phyloP scores from a whole-genome alignment of 352 stramenopile species.

The Phytophthora pluvialis region DNA sequence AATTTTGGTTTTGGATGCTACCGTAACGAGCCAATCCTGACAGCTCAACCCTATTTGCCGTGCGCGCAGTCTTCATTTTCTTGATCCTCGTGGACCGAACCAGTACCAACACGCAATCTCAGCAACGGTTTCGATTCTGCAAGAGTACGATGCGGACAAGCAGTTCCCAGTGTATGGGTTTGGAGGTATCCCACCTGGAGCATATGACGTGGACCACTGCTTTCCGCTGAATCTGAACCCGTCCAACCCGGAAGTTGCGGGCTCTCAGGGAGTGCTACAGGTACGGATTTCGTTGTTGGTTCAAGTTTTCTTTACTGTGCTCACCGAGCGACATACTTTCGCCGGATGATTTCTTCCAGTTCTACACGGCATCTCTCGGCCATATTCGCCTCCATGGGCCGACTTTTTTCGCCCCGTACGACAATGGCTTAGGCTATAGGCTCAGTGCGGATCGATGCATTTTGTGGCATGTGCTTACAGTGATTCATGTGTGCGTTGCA shows the following conservation, averaged over 20 bases:
- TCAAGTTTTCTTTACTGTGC: neutral
- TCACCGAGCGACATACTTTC: neutral
- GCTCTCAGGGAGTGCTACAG: slow-evolving; percentile 76
- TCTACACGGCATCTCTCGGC: slow-evolving; percentile 59
- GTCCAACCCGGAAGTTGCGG: slow-evolving; percentile 73
- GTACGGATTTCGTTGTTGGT: slow-evolving; percentile 18
- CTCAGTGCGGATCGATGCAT: neutral
- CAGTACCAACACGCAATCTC: slow-evolving; percentile 81
- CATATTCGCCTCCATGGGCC: slow-evolving; percentile 63
- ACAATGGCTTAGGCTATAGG: neutral
- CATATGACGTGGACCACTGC: slow-evolving; percentile 84
- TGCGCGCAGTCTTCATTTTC: slow-evolving; percentile 63
- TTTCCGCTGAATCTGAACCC: slow-evolving; percentile 88
- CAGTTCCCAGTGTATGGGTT: slow-evolving; percentile 81
- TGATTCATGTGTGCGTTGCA: neutral
- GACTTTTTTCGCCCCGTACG: slow-evolving; percentile 65
- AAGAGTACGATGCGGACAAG: slow-evolving; percentile 79
- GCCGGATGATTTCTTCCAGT: slow-evolving; percentile 19
- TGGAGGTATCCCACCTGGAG: slow-evolving; percentile 79
- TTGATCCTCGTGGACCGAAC: slow-evolving; percentile 69
- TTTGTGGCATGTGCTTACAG: slow-evolving; percentile 9
- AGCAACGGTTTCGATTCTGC: slow-evolving; percentile 67
- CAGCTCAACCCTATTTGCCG: neutral
- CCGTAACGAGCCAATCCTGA: neutral
- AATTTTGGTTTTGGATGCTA: neutral